Evolutionary conservation across 139 green algal genomes (phyloP), one percentile per base, ranked within the genome.

Genomic region (Chlamydomonas asymmetrica): DNA sequence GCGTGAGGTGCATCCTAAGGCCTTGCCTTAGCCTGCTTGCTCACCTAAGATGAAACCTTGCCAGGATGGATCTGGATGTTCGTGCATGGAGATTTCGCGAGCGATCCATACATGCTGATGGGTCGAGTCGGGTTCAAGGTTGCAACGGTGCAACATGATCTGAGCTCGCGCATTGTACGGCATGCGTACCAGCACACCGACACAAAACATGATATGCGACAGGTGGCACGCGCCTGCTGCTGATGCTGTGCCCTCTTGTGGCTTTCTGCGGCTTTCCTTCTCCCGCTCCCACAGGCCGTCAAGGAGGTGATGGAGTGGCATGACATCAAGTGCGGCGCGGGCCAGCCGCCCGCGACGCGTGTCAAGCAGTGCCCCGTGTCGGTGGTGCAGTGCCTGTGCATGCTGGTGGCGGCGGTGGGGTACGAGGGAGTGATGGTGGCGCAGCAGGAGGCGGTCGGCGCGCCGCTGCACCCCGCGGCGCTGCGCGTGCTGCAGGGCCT

Each of bases 181-280:
- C n/a, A n/a, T n/a, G n/a, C n/a, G n/a, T n/a, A n/a, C n/a, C n/a
- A n/a, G n/a, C n/a, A n/a, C n/a, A n/a, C n/a, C n/a, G n/a, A n/a
- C n/a, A n/a, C n/a, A n/a, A n/a, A n/a, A n/a, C n/a, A n/a, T 76
- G 56, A 76, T 57, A 9, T 67, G 56, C 3, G 70, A 57, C 39
- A 68, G 41, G 56, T 8, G 66, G 7, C 8, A n/a, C 6, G 49
- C 37, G 9, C 1, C 32, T 18, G 23, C 54, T 7, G 6, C 39
- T 0, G 29, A 37, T 22, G 56, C 69, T 16, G 37, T 49, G 48
- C 5, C 29, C 3, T 6, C 10, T 22, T 20, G 64, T 16, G 18
- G 45, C 65, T 1, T 20, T 25, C 40, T 25, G 39, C 5, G 63
- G 41, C 31, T 45, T 23, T 23, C 43, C 16, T 5, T 7, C 66